phyloP scores from a whole-genome alignment of 371 early-diverging fungal species.

The Rhizopus arrhizus region DNA sequence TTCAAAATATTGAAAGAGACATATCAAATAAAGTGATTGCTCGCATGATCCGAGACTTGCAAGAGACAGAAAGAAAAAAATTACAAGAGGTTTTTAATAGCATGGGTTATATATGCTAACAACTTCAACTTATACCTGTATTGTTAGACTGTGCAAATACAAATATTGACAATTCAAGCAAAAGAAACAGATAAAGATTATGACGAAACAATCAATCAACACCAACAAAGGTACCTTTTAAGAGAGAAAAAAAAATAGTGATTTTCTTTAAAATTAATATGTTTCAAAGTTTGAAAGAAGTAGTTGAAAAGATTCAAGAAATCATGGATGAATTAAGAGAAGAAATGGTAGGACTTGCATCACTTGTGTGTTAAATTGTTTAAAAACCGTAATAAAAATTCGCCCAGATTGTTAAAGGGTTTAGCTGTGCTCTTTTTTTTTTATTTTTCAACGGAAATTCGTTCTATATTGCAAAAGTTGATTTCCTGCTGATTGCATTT shows the following conservation, averaged over 20 bases:
- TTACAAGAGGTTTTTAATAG: conserved; percentile 32
- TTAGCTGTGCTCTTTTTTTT: no score
- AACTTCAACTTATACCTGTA: no score
- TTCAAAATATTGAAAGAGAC: conserved; percentile 40
- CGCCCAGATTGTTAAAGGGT: background rate
- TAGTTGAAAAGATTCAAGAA: conserved; percentile 34
- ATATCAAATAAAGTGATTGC: conserved; percentile 29
- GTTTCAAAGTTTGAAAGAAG: conserved; percentile 16
- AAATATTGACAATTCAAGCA: conserved; percentile 45
- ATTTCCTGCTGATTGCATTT: no score
- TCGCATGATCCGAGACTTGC: conserved; percentile 36
- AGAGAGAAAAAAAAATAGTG: background rate
- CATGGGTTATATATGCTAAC: background rate
- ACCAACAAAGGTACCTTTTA: conserved; percentile 24
- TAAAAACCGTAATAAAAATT: background rate
- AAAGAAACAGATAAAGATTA: conserved; percentile 45
- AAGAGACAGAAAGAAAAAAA: conserved; percentile 44
- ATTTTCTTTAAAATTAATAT: background rate
- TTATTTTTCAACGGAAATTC: no score
- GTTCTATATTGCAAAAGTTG: no score
- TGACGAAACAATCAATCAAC: conserved; percentile 37
- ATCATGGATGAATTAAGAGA: conserved; percentile 48
- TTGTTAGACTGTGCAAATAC: conserved; percentile 36
- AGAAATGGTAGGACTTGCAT: conserved; percentile 39
- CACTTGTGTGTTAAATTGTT: conserved; percentile 23